A percentile compares a stretch with the other conserved stretches of the same genome.
These are phyloP conservation scores for Trichoderma harzianum DNA, from an alignment of 2,329 filamentous ascomycete species.

Conservation along the genomic window DNA sequence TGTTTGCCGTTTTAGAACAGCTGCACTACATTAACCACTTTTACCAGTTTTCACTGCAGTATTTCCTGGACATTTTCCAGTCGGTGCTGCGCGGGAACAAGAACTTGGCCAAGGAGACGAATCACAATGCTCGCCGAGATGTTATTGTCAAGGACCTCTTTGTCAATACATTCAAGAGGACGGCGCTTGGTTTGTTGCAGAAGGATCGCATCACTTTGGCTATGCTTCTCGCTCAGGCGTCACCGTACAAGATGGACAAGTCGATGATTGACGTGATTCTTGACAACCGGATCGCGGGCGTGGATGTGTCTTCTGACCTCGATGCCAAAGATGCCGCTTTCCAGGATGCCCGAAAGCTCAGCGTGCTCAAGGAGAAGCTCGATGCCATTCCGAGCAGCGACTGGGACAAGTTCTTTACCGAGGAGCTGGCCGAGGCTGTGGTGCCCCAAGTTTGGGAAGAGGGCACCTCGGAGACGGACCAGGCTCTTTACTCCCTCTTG, in stretches of 20 bases:
- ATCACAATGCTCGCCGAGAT: conserved; percentile 77
- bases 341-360: conserved; percentile 63
- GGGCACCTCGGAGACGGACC: conserved; percentile 61
- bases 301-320: conserved; percentile 70
- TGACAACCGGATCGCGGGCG: conserved; percentile 70
- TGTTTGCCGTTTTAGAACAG: conserved; percentile 95
- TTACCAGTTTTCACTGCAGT: conserved; percentile 98
- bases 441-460: conserved; percentile 76
- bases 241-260: conserved; percentile 96
- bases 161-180: conserved; percentile 85
- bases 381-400: conserved; percentile 57
- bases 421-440: conserved; percentile 81
- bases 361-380: conserved; percentile 69
- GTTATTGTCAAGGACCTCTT: conserved; percentile 91
- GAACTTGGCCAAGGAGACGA: conserved; percentile 64
- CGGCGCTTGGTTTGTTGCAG: conserved; percentile 87
- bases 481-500: conserved; percentile 77
- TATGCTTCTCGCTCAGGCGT: conserved; percentile 90
- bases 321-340: conserved; percentile 66
- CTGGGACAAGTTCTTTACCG: conserved; percentile 80
- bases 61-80: conserved; percentile 97
- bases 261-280: conserved; percentile 80
- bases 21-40: conserved; percentile 98
- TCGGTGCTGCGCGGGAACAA: conserved; percentile 80
- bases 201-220: conserved; percentile 92